These are phyloP conservation scores for Penicillium salamii DNA, from an alignment of 495 filamentous ascomycete species.

Conservation along the genomic window DNA sequence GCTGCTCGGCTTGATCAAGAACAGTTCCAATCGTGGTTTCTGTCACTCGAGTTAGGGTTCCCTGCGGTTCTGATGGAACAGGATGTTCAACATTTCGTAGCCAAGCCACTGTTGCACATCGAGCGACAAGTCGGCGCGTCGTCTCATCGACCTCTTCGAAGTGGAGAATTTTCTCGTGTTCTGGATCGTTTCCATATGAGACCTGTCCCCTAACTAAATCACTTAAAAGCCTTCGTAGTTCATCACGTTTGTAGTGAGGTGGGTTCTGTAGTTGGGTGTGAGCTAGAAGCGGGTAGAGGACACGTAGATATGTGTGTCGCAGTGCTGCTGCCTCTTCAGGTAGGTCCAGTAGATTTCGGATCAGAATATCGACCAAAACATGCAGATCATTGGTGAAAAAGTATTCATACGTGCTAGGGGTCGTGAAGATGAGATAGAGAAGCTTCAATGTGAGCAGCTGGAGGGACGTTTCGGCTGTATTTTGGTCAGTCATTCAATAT, in stretches of 20 bases:
- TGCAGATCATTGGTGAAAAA: conserved; percentile 97
- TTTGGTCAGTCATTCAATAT: conserved; percentile 19
- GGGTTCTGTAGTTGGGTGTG: conserved; percentile 85
- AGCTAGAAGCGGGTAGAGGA: conserved; percentile 83
- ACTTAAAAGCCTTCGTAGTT: conserved; percentile 70
- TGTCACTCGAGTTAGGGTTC: conserved; percentile 9
- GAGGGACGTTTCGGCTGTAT: conserved; percentile 71
- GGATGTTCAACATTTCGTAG: conserved; percentile 47
- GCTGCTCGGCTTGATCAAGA: conserved; percentile 15
- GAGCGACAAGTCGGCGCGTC: conserved; percentile 75
- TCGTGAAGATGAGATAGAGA: conserved; percentile 92
- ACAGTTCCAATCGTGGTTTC: conserved; percentile 23
- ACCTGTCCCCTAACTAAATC: conserved; percentile 54
- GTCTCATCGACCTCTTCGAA: conserved; percentile 92
- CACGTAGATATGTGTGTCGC: conserved; percentile 96
- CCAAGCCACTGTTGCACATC: conserved; percentile 85
- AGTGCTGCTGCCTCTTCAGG: conserved; percentile 76
- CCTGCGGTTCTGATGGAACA: conserved; percentile 3
- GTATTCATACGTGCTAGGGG: conserved; percentile 86
- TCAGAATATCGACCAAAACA: conserved; percentile 91
- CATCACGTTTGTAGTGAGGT: conserved; percentile 89
- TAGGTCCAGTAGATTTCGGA: conserved; percentile 91
- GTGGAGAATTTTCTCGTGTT: conserved; percentile 59
- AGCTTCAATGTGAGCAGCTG: conserved; percentile 95
- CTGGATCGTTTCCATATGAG: conserved; percentile 28